phyloP scores from a whole-genome alignment of 257 asterid species.

The Parsonsia alboflavescens region DNA sequence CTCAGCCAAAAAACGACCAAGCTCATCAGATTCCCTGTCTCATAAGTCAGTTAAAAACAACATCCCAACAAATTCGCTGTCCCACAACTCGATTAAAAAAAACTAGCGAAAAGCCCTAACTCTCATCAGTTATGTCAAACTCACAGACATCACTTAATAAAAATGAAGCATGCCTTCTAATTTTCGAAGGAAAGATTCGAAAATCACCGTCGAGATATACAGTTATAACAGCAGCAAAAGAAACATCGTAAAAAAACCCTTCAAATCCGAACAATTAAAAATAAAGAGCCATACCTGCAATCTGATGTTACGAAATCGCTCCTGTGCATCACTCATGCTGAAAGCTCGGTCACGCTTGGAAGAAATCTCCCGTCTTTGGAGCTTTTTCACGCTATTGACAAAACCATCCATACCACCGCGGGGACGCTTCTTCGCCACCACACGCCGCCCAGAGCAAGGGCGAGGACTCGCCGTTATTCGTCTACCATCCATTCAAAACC shows the following conservation, averaged over 20 bases:
- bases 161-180: not conserved
- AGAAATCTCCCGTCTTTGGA: conserved; percentile 88
- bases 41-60: not conserved
- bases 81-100: not conserved
- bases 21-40: not conserved
- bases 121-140: not conserved
- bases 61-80: not conserved
- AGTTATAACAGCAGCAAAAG: not conserved
- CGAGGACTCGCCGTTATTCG: conserved; percentile 89
- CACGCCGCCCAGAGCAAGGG: conserved; percentile 87
- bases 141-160: not conserved
- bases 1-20: not conserved
- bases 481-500: conserved; percentile 73
- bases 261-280: not conserved
- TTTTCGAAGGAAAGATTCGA: not conserved
- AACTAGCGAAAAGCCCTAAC: conserved; percentile 4
- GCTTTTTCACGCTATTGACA: conserved; percentile 92
- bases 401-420: conserved; percentile 76
- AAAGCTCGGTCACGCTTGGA: conserved; percentile 83
- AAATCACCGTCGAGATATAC: not conserved
- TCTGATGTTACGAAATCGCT: conserved; percentile 82
- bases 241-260: no score
- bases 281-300: conserved; percentile 54
- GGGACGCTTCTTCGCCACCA: conserved; percentile 89
- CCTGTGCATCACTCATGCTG: conserved; percentile 93